Evolutionary conservation across 305 asterid genomes (phyloP).

Genomic region (Lippia alba): DNA sequence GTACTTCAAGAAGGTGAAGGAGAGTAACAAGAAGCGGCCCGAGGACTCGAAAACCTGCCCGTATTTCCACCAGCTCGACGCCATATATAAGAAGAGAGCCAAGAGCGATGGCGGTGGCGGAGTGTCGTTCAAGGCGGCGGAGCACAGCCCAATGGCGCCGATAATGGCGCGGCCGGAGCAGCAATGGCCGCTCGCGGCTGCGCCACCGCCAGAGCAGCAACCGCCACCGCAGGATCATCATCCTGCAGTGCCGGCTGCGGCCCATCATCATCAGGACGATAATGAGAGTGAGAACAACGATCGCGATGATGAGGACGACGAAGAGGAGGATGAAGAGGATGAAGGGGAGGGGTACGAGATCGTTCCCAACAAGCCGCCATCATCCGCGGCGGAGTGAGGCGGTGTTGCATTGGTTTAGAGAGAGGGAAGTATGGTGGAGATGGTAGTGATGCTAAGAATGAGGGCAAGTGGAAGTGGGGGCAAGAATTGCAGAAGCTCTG

Average conservation of each 20-base stretch:
- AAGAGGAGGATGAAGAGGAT: conserved; percentile 46
- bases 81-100: conserved; percentile 66
- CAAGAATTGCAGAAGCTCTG: conserved; percentile 51
- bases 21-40: conserved; percentile 54
- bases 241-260: conserved; percentile 27
- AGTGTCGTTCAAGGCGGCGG: conserved; percentile 38
- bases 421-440: neutral
- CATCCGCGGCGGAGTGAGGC: conserved; percentile 48
- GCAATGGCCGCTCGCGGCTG: conserved; percentile 68
- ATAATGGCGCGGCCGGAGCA: conserved; percentile 89
- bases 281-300: conserved; percentile 38
- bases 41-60: conserved; percentile 68
- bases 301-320: conserved; percentile 39
- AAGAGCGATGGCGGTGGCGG: conserved; percentile 44
- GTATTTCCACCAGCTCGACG: conserved; percentile 75
- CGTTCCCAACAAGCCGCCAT: conserved; percentile 57
- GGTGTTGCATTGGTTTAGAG: conserved; percentile 11
- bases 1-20: conserved; percentile 64
- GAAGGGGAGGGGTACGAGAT: conserved; percentile 68
- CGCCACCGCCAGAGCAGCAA: conserved; percentile 22
- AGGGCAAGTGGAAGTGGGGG: conserved; percentile 50
- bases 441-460: conserved; percentile 18
- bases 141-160: conserved; percentile 49
- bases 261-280: conserved; percentile 18
- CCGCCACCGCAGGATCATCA: conserved; percentile 25